Conservation (phyloP, 495 filamentous ascomycete genomes). For the Penicillium verhagenii region DNA sequence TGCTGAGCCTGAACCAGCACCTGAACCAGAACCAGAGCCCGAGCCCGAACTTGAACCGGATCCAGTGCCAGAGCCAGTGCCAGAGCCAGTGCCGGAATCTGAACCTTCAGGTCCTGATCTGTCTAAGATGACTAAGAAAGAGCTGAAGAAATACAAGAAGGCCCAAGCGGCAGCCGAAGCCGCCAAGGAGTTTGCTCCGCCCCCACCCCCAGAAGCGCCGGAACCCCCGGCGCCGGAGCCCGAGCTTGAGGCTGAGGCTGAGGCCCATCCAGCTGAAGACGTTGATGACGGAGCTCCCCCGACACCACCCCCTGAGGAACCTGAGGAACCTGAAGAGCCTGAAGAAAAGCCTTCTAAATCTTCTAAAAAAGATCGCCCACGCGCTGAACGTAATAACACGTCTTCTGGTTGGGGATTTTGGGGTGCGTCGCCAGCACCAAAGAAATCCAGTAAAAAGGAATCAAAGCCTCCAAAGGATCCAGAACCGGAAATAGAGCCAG, state of each 20-base stretch:
- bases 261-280: slow-evolving; percentile 9
- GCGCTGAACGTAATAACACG: slow-evolving; percentile 49
- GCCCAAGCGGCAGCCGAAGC: slow-evolving; percentile 50
- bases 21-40: background rate
- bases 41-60: slow-evolving; percentile 15
- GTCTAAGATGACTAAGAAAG: slow-evolving; percentile 30
- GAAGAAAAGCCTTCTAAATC: slow-evolving; percentile 46
- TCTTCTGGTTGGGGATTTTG: slow-evolving; percentile 59
- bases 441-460: slow-evolving; percentile 48
- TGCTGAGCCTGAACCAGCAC: slow-evolving; percentile 2
- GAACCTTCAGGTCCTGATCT: slow-evolving; percentile 17
- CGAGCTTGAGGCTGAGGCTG: slow-evolving; percentile 10
- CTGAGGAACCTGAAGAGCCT: slow-evolving; percentile 36
- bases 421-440: slow-evolving; percentile 50
- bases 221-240: slow-evolving; percentile 11
- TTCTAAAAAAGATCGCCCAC: slow-evolving; percentile 58
- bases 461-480: slow-evolving; percentile 20
- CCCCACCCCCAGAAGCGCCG: slow-evolving; percentile 41
- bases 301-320: slow-evolving; percentile 46
- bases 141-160: slow-evolving; percentile 36
- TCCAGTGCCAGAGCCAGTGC: slow-evolving; percentile 15
- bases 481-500: slow-evolving; percentile 28
- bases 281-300: slow-evolving; percentile 39
- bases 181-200: slow-evolving; percentile 66
- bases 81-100: slow-evolving; percentile 28